These are phyloP conservation scores for Soucietia sequanensis DNA, from an alignment of 805 yeast species.

Conservation along the genomic window DNA sequence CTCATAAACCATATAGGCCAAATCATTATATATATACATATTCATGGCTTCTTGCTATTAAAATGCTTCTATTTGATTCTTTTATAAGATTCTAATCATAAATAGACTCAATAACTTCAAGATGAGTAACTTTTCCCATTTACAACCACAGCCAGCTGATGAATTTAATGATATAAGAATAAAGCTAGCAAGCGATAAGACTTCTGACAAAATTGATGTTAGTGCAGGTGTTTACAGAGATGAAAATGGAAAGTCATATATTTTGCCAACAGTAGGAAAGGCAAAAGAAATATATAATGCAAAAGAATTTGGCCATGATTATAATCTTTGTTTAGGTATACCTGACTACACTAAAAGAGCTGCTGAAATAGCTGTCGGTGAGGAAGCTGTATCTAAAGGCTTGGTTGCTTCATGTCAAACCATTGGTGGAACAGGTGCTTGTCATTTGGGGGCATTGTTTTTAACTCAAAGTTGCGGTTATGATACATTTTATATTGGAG, in stretches of 20 bases:
- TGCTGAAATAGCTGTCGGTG: conserved; percentile 25
- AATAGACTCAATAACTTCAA: not conserved
- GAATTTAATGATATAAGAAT: too few species aligned
- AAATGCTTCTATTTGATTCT: not conserved
- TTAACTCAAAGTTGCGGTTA: conserved; percentile 22
- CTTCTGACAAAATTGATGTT: conserved; percentile 38
- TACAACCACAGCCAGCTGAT: too few species aligned
- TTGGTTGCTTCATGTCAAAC: conserved; percentile 37
- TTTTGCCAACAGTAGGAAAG: conserved; percentile 36
- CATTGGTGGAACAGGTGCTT: conserved; percentile 42
- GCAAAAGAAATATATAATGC: conserved; percentile 32
- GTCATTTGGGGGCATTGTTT: conserved; percentile 35
- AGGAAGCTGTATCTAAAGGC: conserved; percentile 16
- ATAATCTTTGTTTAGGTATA: conserved; percentile 41
- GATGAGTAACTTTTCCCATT: not conserved
- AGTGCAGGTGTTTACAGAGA: conserved; percentile 47
- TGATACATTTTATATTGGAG: conserved; percentile 30
- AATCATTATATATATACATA: too few species aligned
- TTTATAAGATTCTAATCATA: not conserved
- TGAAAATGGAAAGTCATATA: conserved; percentile 32
- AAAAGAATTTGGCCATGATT: conserved; percentile 45
- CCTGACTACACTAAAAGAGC: conserved; percentile 33
- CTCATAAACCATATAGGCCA: too few species aligned
- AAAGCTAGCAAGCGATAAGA: conserved; percentile 22
- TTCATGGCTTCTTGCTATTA: too few species aligned